Base-by-base conservation (phyloP, 2,329 filamentous ascomycete genomes). In the Ophiostoma angusticollis region DNA sequence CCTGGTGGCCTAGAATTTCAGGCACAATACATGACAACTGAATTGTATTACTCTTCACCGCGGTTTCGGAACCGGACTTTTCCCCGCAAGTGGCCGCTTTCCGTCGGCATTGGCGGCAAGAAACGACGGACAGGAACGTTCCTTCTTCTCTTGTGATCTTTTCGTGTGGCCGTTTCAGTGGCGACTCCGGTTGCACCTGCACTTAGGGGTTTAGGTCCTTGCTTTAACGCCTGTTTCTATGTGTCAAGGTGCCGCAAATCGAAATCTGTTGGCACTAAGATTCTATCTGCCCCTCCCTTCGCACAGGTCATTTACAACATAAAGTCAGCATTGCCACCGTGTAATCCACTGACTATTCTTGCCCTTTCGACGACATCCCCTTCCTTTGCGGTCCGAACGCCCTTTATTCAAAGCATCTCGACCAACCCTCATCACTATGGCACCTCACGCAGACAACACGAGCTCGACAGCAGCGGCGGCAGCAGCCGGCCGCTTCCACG, bases 131-230 rank as follows among this genome's bases (percentile, higher is more conserved):
- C 25, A 35, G 31, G 35, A 23, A 29, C 19, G 39, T n/a, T n/a
- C 14, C 23, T 21, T 31, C 23, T n/a, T 9, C 22, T 30, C 25
- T 16, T 31, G 36, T 29, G 14, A 33, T 11, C 14, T 27, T 27
- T 27, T 14, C 17, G 9, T 34, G 12, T 23, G 19, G 14, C 19
- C n/a, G 9, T 28, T 21, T 30, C 18, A 30, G 35, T 23, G 22
- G 37, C 30, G 28, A 18, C 22, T 24, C 38, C 63, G 62, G 58
- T 56, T 62, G 56, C 55, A 70, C 65, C 65, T 71, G 67, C 67
- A 67, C 67, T 70, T 71, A 70, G 64, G 64, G 67, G 68, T 64
- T 64, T 70, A 70, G 67, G 42, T n/a, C n/a, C n/a, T n/a, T n/a
- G n/a, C n/a, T n/a, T n/a, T n/a, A n/a, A n/a, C n/a, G n/a, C n/a